These are phyloP conservation scores for Chamaecrista fasciculata DNA, from an alignment of 306 rosid species.

Conservation along the genomic window DNA sequence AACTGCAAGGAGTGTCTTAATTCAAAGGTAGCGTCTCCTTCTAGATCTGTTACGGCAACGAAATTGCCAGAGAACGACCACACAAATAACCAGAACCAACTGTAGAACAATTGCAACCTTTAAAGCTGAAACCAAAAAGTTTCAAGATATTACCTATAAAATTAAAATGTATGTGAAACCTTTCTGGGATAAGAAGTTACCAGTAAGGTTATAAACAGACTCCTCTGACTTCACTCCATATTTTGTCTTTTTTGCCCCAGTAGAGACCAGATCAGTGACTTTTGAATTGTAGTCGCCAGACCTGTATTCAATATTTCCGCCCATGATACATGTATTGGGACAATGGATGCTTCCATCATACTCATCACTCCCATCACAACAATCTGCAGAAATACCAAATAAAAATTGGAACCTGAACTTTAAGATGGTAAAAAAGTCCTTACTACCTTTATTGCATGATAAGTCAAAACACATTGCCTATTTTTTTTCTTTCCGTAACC, in stretches of 20 bases:
- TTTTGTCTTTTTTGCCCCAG: conserved; percentile 32
- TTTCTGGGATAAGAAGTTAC: conserved; percentile 39
- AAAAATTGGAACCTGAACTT: conserved; percentile 27
- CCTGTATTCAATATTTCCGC: conserved; percentile 56
- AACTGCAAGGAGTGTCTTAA: conserved; percentile 21
- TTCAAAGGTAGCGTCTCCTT: conserved; percentile 38
- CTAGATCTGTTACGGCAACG: conserved; percentile 35
- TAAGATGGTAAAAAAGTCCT: conserved; percentile 7
- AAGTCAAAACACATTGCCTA: neutral
- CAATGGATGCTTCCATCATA: conserved; percentile 60
- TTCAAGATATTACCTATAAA: conserved; percentile 13
- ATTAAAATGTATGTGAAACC: neutral
- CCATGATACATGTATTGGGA: conserved; percentile 81
- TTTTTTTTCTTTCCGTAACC: too few relatives aligned
- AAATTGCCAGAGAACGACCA: conserved; percentile 28
- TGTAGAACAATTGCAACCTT: conserved; percentile 48
- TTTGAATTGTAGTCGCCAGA: conserved; percentile 33
- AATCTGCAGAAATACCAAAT: conserved; percentile 44
- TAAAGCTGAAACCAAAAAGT: conserved; percentile 47
- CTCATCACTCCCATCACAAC: conserved; percentile 85
- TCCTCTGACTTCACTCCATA: conserved; percentile 50
- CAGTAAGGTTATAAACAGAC: conserved; percentile 48
- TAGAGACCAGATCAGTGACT: conserved; percentile 17
- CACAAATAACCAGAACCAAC: conserved; percentile 32
- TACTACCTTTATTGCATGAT: neutral